A percentile compares a stretch with the other conserved stretches of the same genome.
Evolutionary conservation across 148 eudicot genomes (phyloP).

Genomic region (Nyssa sinensis): DNA sequence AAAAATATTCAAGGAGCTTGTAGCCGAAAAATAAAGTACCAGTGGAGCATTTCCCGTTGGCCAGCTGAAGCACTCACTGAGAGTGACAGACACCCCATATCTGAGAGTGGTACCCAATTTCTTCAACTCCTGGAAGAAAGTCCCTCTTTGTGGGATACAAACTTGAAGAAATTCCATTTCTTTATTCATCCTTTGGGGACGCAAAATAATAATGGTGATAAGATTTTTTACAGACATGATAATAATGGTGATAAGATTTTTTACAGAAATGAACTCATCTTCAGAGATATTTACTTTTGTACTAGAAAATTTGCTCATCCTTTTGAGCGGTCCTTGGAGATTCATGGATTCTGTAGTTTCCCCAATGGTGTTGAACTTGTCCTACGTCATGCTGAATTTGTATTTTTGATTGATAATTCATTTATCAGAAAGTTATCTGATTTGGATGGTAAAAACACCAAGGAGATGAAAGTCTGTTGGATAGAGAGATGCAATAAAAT

Average conservation of each 20-base stretch:
- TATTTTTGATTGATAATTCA: conserved; percentile 19
- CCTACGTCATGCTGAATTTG: conserved; percentile 10
- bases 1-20: conserved; percentile 12
- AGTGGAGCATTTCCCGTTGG: conserved; percentile 23
- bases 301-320: conserved; percentile 12
- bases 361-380: conserved; percentile 17
- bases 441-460: conserved; percentile 11
- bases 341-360: conserved; percentile 19
- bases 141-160: conserved; percentile 8
- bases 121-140: conserved; percentile 11
- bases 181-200: conserved; percentile 16
- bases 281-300: conserved; percentile 18
- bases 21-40: background rate
- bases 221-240: background rate
- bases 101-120: conserved; percentile 13
- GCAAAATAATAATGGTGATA: background rate
- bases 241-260: background rate
- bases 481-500: conserved; percentile 31
- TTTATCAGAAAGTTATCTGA: conserved; percentile 4
- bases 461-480: conserved; percentile 30
- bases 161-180: conserved; percentile 20
- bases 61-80: background rate
- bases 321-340: conserved; percentile 12
- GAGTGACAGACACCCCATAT: conserved; percentile 2
- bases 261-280: conserved; percentile 18